Conservation (phyloP, 1,284 basidiomycete species). For the Fomitopsis schrenkii region DNA sequence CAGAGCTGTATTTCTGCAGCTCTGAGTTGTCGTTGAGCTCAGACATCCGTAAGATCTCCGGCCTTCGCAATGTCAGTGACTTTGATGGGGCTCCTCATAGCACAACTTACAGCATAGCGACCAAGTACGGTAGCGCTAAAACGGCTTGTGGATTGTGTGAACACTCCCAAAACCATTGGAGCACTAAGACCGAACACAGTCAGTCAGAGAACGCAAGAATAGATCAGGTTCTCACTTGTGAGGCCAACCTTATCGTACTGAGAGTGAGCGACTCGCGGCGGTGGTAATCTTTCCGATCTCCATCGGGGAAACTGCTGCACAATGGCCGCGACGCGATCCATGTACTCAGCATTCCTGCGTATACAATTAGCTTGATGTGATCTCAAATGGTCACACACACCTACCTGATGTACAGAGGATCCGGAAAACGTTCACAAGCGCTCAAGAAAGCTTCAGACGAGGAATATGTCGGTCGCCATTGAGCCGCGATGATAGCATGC, state of each 20-base stretch:
- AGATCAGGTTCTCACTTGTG: conserved; percentile 46
- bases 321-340: conserved; percentile 52
- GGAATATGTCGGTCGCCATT: conserved; percentile 76
- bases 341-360: conserved; percentile 52
- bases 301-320: conserved; percentile 57
- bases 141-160: conserved; percentile 66
- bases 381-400: conserved; percentile 10
- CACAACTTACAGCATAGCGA: conserved; percentile 66
- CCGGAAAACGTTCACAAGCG: conserved; percentile 55
- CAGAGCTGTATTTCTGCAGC: conserved; percentile 67
- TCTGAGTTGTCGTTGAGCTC: conserved; percentile 78
- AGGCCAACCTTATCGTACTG: conserved; percentile 88
- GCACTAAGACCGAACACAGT: conserved; percentile 38
- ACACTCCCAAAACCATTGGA: conserved; percentile 78
- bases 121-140: conserved; percentile 69
- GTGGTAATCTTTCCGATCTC: conserved; percentile 77
- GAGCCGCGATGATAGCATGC: conserved; percentile 54
- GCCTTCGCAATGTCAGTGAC: conserved; percentile 35
- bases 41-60: conserved; percentile 76
- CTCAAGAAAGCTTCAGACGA: conserved; percentile 61
- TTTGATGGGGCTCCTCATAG: background rate
- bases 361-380: background rate
- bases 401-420: conserved; percentile 65
- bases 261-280: conserved; percentile 76
- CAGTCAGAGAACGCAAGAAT: background rate